Evolutionary conservation across 179 eudicot genomes (phyloP).

Genomic region (Drosera spatulata): DNA sequence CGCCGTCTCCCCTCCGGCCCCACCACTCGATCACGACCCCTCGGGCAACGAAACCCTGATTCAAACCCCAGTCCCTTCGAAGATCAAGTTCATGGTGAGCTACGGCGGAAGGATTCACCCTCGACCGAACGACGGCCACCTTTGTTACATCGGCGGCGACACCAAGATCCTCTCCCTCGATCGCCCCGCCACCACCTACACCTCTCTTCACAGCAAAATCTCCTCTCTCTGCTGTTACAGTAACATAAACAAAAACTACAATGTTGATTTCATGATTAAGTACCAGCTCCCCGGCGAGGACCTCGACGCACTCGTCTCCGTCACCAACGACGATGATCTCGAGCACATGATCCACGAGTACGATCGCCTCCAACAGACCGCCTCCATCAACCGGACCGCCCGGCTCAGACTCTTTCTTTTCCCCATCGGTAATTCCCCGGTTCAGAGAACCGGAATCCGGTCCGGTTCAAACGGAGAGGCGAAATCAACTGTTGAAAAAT

Average conservation of each 20-base stretch:
- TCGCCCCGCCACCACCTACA: constrained; percentile 13
- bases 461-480: constrained; percentile 4
- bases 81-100: background rate
- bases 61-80: background rate
- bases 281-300: constrained; percentile 9
- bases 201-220: constrained; percentile 12
- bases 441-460: constrained; percentile 22
- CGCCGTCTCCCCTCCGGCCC: too few relatives aligned
- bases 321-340: constrained; percentile 28
- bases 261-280: constrained; percentile 11
- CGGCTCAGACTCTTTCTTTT: constrained; percentile 20
- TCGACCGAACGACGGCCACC: constrained; percentile 15
- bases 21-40: too few relatives aligned
- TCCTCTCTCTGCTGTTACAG: constrained; percentile 5
- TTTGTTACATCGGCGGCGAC: constrained; percentile 32
- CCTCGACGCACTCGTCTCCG: constrained; percentile 19
- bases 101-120: constrained; percentile 13
- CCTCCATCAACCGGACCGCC: constrained; percentile 9
- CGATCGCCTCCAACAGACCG: constrained; percentile 17
- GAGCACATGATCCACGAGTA: constrained; percentile 34
- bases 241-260: too few relatives aligned
- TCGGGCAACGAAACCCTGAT: too few relatives aligned
- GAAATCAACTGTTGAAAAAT: background rate
- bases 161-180: constrained; percentile 29
- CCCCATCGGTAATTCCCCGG: background rate